Conservation (phyloP, 345 rosid species). For the Sonneratia caseolaris region DNA sequence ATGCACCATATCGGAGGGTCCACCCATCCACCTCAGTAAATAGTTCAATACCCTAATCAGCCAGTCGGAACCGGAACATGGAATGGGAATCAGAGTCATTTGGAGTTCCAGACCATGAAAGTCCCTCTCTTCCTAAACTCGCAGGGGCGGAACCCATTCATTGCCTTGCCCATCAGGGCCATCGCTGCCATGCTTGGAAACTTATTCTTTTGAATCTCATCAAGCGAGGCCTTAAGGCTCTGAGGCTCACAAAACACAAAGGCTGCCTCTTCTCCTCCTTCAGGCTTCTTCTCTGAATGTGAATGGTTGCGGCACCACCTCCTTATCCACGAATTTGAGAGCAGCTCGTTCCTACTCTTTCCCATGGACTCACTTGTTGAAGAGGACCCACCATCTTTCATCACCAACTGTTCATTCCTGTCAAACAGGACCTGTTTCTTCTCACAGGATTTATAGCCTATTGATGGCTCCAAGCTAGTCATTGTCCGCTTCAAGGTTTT, state of each 20-base stretch:
- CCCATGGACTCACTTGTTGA: constrained; percentile 19
- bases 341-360: constrained; percentile 25
- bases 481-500: constrained; percentile 19
- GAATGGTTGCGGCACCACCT: constrained; percentile 53
- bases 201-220: constrained; percentile 40
- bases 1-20: not conserved
- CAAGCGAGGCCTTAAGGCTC: constrained; percentile 20
- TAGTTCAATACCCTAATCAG: not conserved
- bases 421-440: constrained; percentile 17
- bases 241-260: constrained; percentile 27
- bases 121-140: constrained; percentile 43
- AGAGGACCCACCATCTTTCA: constrained; percentile 20
- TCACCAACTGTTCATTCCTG: constrained; percentile 9
- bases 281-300: constrained; percentile 14
- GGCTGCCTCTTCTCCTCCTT: not conserved
- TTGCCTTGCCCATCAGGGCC: constrained; percentile 93
- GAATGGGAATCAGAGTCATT: constrained; percentile 6
- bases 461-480: constrained; percentile 22
- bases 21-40: not conserved
- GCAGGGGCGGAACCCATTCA: constrained; percentile 49
- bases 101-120: constrained; percentile 55
- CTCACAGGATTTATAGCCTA: constrained; percentile 14
- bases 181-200: constrained; percentile 89
- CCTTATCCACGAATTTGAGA: constrained; percentile 52
- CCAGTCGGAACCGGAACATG: not conserved